A percentile compares a stretch with the other conserved stretches of the same genome.
These are phyloP conservation scores for Lactarius tabidus DNA, from an alignment of 768 basidiomycete species.

Conservation along the genomic window DNA sequence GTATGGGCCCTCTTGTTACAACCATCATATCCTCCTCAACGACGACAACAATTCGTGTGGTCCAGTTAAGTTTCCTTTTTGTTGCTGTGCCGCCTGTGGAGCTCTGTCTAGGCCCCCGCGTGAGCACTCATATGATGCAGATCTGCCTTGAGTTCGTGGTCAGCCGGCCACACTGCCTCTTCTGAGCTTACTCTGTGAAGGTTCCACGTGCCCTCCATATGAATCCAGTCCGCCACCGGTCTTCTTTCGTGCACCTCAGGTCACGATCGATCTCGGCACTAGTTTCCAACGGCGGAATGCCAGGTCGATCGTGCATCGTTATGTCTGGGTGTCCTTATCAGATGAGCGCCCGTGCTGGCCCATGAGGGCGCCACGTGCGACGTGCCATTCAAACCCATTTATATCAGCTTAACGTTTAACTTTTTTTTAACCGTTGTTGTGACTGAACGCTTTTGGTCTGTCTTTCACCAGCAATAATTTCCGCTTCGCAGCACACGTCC, in stretches of 20 bases:
- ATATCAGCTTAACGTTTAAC: constrained; percentile 1
- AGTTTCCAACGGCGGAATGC: not conserved
- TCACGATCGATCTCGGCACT: constrained; percentile 6
- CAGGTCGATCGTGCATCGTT: constrained; percentile 2
- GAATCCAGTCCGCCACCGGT: not conserved
- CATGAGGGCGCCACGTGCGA: constrained; percentile 17
- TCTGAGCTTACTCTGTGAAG: not conserved
- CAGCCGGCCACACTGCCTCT: not conserved
- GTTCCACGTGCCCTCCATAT: not conserved
- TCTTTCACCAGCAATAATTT: constrained; percentile 13
- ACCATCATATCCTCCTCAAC: not conserved
- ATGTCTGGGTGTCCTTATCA: not conserved
- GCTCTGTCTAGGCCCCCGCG: not conserved
- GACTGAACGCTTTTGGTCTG: constrained; percentile 8
- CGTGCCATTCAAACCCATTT: not conserved
- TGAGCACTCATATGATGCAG: not conserved
- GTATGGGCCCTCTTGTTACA: not conserved
- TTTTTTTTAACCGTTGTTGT: constrained; percentile 4
- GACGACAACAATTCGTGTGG: not conserved
- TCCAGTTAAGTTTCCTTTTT: not conserved
- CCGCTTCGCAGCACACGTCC: constrained; percentile 3
- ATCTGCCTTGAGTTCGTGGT: not conserved
- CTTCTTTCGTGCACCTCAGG: not conserved
- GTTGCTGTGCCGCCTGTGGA: not conserved
- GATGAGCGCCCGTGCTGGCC: constrained; percentile 7